Conservation (phyloP, 2,329 filamentous ascomycete genomes). For the Penicillium digitatum region DNA sequence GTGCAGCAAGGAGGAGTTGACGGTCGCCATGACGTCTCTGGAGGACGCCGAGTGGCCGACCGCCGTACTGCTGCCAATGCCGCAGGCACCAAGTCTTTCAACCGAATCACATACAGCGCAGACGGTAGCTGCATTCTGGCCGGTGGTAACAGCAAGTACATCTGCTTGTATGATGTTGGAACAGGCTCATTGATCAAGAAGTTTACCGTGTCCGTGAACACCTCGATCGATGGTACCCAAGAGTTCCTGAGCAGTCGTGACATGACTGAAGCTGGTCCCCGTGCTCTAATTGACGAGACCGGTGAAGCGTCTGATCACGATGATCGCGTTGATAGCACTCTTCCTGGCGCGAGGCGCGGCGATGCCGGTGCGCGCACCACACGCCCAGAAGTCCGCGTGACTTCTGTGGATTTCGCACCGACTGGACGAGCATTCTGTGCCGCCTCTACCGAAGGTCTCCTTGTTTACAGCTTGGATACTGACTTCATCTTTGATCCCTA, state of each 20-base stretch:
- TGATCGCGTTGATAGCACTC: conserved; percentile 69
- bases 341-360: conserved; percentile 83
- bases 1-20: conserved; percentile 83
- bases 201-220: conserved; percentile 90
- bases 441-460: conserved; percentile 85
- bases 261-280: conserved; percentile 84
- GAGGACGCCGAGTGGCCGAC: conserved; percentile 82
- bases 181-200: conserved; percentile 91
- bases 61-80: conserved; percentile 87
- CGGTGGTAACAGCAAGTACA: conserved; percentile 96
- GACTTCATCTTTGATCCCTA: conserved; percentile 88
- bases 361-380: conserved; percentile 76
- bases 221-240: conserved; percentile 93
- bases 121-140: conserved; percentile 89
- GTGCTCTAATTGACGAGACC: conserved; percentile 78
- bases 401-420: conserved; percentile 79
- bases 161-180: conserved; percentile 91
- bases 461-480: conserved; percentile 88
- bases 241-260: conserved; percentile 93
- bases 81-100: conserved; percentile 85
- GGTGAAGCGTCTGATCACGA: conserved; percentile 87
- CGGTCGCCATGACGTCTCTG: conserved; percentile 85
- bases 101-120: conserved; percentile 81
- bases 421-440: conserved; percentile 89
- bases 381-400: conserved; percentile 78